Conservation (phyloP, 257 asterid species). For the Przewalskia tangutica region DNA sequence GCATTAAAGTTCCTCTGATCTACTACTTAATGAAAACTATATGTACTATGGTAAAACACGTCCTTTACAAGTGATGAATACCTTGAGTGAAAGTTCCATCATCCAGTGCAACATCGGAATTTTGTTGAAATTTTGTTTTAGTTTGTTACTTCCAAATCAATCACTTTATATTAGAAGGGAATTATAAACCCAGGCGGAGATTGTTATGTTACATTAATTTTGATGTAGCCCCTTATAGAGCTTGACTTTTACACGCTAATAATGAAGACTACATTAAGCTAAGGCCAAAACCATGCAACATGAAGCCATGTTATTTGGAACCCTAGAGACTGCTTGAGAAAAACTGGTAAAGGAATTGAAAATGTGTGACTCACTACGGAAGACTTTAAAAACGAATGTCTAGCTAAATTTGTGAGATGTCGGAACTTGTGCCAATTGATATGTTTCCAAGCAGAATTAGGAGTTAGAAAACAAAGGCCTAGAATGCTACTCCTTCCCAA, state of each 20-base stretch:
- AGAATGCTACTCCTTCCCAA: neutral
- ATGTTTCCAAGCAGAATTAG: neutral
- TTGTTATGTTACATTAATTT: neutral
- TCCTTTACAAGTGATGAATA: neutral
- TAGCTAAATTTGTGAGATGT: neutral
- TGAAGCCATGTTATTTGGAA: neutral
- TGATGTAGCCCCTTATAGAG: neutral
- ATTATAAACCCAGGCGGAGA: neutral
- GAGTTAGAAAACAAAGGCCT: neutral
- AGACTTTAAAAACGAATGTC: neutral
- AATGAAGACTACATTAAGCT: neutral
- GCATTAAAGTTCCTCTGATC: neutral
- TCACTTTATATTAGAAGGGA: neutral
- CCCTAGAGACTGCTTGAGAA: neutral
- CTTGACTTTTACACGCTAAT: neutral
- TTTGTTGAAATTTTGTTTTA: neutral
- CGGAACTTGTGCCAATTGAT: neutral
- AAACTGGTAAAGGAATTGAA: neutral
- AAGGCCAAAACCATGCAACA: neutral
- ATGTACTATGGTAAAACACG: neutral
- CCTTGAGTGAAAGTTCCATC: neutral
- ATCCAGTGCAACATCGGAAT: neutral
- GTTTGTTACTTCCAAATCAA: neutral
- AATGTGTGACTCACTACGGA: neutral
- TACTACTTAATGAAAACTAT: neutral